Conservation (phyloP, 2,329 filamentous ascomycete species). For the Aspergillus calidoustus region DNA sequence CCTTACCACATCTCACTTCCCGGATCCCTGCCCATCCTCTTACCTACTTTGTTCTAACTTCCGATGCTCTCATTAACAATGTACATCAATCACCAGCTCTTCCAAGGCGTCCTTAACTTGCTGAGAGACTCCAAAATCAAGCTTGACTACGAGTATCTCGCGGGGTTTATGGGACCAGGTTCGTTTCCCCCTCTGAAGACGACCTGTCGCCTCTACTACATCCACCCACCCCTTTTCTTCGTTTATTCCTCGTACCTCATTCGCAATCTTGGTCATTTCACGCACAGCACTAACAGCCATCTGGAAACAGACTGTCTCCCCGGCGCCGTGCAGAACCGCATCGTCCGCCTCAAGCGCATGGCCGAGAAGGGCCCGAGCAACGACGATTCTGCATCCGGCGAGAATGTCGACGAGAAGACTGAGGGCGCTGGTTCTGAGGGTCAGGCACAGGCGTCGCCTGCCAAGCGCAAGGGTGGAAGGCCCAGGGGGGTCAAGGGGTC, state of each 20-base stretch:
- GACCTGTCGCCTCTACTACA: no score
- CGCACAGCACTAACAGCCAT: not conserved
- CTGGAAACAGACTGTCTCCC: not conserved
- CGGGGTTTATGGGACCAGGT: slow-evolving; percentile 14
- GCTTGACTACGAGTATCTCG: slow-evolving; percentile 7
- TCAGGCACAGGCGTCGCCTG: not conserved
- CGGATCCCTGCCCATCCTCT: no score
- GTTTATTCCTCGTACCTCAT: no score
- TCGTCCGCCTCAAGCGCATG: not conserved
- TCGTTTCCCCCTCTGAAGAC: not conserved
- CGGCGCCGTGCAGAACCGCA: slow-evolving; percentile 9
- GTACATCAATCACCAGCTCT: slow-evolving; percentile 8
- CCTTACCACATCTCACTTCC: not conserved
- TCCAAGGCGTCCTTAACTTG: slow-evolving; percentile 12
- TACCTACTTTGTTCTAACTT: no score
- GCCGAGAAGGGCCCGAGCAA: not conserved
- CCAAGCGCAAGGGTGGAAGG: not conserved
- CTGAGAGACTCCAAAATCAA: slow-evolving; percentile 11
- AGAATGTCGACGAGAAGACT: not conserved
- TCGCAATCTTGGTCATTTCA: not conserved
- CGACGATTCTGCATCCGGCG: not conserved
- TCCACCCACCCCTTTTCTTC: not conserved
- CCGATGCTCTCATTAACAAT: not conserved
- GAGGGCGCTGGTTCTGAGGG: not conserved
- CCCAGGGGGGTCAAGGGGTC: not conserved